Base-by-base conservation (phyloP, 23 red algal genomes). In the Chondrus crispus region DNA sequence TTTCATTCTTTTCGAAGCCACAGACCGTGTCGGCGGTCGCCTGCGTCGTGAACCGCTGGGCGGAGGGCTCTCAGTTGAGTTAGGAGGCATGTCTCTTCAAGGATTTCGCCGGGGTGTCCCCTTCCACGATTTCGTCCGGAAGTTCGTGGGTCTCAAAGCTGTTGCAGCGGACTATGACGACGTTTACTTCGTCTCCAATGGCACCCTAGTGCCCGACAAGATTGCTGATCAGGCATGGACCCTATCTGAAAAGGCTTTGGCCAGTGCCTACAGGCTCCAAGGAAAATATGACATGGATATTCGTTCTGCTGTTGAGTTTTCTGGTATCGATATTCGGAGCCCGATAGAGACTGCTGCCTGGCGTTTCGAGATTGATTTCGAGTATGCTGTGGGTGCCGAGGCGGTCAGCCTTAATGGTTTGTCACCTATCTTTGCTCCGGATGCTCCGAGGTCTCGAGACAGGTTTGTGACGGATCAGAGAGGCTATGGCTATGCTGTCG, bases 291-390 rank as follows among this genome's bases (percentile, higher is more conserved):
- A 28, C 0, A 53, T 89, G 69, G 48, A 74, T 24, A 36, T 89
- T 26, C 45, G 68, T 26, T 37, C 51, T 29, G 85, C 85, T 9
- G 30, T 89, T 35, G 29, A 77, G 20, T 75, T 62, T 36, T 54
- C 70, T 16, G 85, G 85, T 8, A 77, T 35, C 30, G 69, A 74
- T 48, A 46, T 46, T 64, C 41, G 40, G 13, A 38, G 46, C 66
- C 85, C 85, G 16, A 79, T 79, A 8, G 44, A 42, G 33, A 35
- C 26, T n/a, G 60, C 85, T 30, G 74, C 74, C 11, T 32, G 54
- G 47, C 85, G 69, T 36, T 76, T 22, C 64, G 70, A 62, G 58
- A 28, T 89, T 45, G 85, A 89, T 47, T 89, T 58, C 48, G 85
- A 89, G 26, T 89, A 89, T 33, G 85, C 85, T 3, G 85, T 75